Percentiles rank a stretch among this genome's conserved stretches.
phyloP scores from a whole-genome alignment of 345 rosid genomes.

The Boechera retrofracta region DNA sequence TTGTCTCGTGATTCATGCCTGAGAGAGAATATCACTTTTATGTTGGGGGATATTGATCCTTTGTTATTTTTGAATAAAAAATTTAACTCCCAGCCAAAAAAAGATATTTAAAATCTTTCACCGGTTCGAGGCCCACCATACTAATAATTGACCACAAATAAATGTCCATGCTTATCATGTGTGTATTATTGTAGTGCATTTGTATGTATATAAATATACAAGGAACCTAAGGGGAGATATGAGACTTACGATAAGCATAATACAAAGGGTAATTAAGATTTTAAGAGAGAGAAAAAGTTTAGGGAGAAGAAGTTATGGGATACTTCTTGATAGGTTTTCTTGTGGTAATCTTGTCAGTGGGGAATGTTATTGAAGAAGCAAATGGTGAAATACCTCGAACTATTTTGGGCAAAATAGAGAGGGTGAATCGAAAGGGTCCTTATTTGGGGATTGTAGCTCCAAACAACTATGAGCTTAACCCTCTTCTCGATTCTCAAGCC shows the following conservation, averaged over 20 bases:
- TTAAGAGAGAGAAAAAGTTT: neutral
- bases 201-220: slow-evolving; percentile 24
- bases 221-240: slow-evolving; percentile 12
- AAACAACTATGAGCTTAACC: slow-evolving; percentile 76
- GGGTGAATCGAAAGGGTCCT: slow-evolving; percentile 57
- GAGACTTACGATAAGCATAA: slow-evolving; percentile 10
- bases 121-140: neutral
- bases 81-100: neutral
- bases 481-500: slow-evolving; percentile 65
- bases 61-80: neutral
- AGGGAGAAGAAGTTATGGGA: slow-evolving; percentile 37
- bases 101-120: neutral
- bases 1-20: too few species aligned
- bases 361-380: slow-evolving; percentile 36
- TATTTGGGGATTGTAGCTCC: slow-evolving; percentile 74
- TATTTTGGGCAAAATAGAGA: slow-evolving; percentile 40
- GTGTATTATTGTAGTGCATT: neutral
- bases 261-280: neutral
- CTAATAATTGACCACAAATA: slow-evolving; percentile 4
- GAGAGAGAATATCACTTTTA: too few species aligned
- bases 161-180: neutral
- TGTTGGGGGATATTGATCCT: too few species aligned
- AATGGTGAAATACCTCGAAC: slow-evolving; percentile 42
- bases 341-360: slow-evolving; percentile 39
- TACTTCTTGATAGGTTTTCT: slow-evolving; percentile 22